Conservation (phyloP, 169 alveolate genomes). For the Miamiensis avidus region DNA sequence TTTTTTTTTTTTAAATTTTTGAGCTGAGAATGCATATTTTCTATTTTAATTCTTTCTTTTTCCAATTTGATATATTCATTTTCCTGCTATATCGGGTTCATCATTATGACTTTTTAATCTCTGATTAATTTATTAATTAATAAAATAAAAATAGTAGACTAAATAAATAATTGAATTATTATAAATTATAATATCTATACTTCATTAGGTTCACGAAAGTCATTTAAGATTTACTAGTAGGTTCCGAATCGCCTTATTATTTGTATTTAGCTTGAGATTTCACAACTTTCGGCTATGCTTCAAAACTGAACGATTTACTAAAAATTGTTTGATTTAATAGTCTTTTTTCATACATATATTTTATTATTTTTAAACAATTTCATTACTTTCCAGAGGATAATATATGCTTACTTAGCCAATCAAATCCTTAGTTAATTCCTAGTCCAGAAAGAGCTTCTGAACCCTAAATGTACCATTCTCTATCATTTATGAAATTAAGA, state of each 20-base stretch:
- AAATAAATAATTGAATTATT: too few species aligned
- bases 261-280: slow-evolving; percentile 35
- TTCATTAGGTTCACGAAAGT: slow-evolving; percentile 30
- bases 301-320: slow-evolving; percentile 21
- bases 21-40: slow-evolving; percentile 63
- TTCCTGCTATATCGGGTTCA: slow-evolving; percentile 54
- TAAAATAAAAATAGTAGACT: too few species aligned
- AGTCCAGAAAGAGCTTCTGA: slow-evolving; percentile 38
- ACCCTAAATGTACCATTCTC: slow-evolving; percentile 44
- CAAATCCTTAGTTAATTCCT: slow-evolving; percentile 39
- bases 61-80: slow-evolving; percentile 58
- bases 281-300: slow-evolving; percentile 53
- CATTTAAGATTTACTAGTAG: slow-evolving; percentile 13
- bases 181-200: too few species aligned
- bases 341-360: neutral
- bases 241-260: slow-evolving; percentile 20
- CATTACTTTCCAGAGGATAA: neutral
- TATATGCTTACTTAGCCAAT: slow-evolving; percentile 19
- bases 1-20: slow-evolving; percentile 61
- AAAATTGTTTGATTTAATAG: neutral
- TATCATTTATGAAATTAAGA: slow-evolving; percentile 28
- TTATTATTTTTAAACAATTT: neutral
- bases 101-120: slow-evolving; percentile 33
- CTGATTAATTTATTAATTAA: too few species aligned
- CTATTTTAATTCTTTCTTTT: slow-evolving; percentile 66